These are phyloP conservation scores for Phalaenopsis equestris DNA, from an alignment of 106 monocot genomes.

Conservation along the genomic window DNA sequence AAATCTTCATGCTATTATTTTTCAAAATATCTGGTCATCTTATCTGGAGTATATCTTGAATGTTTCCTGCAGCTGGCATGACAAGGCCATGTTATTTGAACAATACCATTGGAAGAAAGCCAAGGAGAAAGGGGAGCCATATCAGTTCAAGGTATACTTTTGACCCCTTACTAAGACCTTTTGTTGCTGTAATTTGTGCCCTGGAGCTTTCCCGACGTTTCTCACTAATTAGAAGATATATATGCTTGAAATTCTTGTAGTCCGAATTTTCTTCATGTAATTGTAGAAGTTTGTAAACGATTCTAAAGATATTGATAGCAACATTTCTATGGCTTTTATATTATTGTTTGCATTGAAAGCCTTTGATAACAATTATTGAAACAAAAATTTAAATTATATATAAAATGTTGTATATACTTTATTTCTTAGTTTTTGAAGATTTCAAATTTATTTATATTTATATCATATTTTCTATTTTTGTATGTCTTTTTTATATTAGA, in stretches of 20 bases:
- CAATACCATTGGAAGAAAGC: constrained; percentile 93
- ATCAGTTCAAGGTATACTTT: constrained; percentile 52
- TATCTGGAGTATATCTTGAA: background rate
- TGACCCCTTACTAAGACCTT: background rate
- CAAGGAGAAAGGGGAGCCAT: constrained; percentile 49
- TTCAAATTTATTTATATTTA: no score
- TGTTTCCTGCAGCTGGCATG: constrained; percentile 56
- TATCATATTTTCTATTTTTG: no score
- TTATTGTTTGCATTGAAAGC: background rate
- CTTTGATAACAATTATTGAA: background rate
- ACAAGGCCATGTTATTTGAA: constrained; percentile 76
- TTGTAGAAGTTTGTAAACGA: background rate
- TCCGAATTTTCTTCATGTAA: background rate
- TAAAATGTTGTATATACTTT: no score
- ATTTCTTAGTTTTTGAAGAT: no score
- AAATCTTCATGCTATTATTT: background rate
- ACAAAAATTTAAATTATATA: no score
- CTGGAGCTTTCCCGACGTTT: background rate
- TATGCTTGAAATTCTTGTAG: background rate
- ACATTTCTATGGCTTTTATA: background rate
- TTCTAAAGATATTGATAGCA: background rate
- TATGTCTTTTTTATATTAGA: no score
- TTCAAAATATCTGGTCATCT: background rate
- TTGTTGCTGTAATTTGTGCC: background rate
- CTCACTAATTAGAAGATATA: background rate